Conservation (phyloP, 2,329 filamentous ascomycete genomes). For the Dactylella cylindrospora region DNA sequence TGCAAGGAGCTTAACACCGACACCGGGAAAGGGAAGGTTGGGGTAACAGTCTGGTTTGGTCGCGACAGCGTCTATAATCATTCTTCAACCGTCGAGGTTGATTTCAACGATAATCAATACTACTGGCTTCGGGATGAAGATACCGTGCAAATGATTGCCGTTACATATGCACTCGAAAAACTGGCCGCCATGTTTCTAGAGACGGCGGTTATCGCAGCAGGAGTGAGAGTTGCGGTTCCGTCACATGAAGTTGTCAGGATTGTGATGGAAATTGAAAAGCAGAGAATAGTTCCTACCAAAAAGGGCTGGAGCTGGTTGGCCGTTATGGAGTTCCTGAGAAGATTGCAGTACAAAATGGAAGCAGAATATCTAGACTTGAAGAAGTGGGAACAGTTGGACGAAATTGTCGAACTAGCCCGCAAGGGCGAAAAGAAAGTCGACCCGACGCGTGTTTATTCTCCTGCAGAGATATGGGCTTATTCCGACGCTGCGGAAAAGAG, state of each 20-base stretch:
- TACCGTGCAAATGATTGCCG: slow-evolving; percentile 28
- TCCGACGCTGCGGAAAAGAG: slow-evolving; percentile 8
- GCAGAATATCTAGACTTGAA: slow-evolving; percentile 26
- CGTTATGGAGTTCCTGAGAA: slow-evolving; percentile 23
- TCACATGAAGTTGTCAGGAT: slow-evolving; percentile 11
- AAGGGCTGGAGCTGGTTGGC: slow-evolving; percentile 25
- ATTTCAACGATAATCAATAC: slow-evolving; percentile 20
- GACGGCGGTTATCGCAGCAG: slow-evolving; percentile 19
- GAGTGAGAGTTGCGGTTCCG: slow-evolving; percentile 21
- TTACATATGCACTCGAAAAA: slow-evolving; percentile 33
- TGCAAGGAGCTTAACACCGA: slow-evolving; percentile 17
- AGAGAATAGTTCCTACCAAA: slow-evolving; percentile 11
- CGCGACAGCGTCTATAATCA: slow-evolving; percentile 27
- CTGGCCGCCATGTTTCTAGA: slow-evolving; percentile 22
- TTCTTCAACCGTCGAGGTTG: slow-evolving; percentile 15
- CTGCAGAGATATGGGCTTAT: slow-evolving; percentile 12
- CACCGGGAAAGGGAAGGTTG: slow-evolving; percentile 9
- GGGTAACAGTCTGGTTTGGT: slow-evolving; percentile 22
- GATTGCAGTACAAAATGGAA: slow-evolving; percentile 22
- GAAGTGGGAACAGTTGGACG: slow-evolving; percentile 10
- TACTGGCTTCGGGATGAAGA: slow-evolving; percentile 6
- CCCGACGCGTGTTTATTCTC: slow-evolving; percentile 17
- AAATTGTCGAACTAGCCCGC: slow-evolving; percentile 16
- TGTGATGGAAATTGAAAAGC: neutral
- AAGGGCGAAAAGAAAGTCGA: slow-evolving; percentile 21